phyloP scores from a whole-genome alignment of 2,329 filamentous ascomycete genomes.

The Phaeosphaeria sp. region DNA sequence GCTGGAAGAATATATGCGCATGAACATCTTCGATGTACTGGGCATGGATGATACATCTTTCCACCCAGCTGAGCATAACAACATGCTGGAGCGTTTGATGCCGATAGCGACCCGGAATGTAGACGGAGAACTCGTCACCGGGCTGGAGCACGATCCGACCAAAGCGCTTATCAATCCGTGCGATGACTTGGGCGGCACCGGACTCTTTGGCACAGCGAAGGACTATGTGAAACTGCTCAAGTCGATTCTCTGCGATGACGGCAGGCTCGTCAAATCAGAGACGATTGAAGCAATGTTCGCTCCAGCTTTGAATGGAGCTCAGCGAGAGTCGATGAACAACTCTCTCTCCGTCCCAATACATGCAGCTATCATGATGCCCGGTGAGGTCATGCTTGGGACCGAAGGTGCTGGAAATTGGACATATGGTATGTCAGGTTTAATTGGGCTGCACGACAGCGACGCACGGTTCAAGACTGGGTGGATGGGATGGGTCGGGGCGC shows the following conservation, averaged over 20 bases:
- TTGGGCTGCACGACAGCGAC: constrained; percentile 19
- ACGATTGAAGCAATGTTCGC: constrained; percentile 22
- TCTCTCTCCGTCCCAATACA: constrained; percentile 6
- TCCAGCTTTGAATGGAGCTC: constrained; percentile 10
- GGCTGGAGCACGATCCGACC: background rate
- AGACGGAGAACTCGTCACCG: constrained; percentile 12
- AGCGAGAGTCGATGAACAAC: constrained; percentile 10
- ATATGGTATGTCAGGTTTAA: constrained; percentile 18
- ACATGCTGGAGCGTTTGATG: constrained; percentile 22
- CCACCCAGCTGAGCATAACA: constrained; percentile 10
- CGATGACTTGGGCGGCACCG: constrained; percentile 28
- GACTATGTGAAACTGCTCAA: constrained; percentile 29
- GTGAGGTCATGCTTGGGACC: constrained; percentile 16
- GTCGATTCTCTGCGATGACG: constrained; percentile 23
- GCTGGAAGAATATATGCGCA: constrained; percentile 32
- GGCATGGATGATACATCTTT: constrained; percentile 34
- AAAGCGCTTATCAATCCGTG: constrained; percentile 10
- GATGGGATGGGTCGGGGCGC: constrained; percentile 30
- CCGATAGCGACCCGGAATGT: constrained; percentile 14
- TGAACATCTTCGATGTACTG: constrained; percentile 28
- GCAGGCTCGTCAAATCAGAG: constrained; percentile 18
- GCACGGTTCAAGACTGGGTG: constrained; percentile 16
- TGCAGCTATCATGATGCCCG: constrained; percentile 22
- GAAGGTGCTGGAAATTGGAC: constrained; percentile 18
- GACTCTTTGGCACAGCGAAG: constrained; percentile 23